phyloP scores from a whole-genome alignment of 805 yeast genomes.

The Sugiyamaella boreocaroliniensis region DNA sequence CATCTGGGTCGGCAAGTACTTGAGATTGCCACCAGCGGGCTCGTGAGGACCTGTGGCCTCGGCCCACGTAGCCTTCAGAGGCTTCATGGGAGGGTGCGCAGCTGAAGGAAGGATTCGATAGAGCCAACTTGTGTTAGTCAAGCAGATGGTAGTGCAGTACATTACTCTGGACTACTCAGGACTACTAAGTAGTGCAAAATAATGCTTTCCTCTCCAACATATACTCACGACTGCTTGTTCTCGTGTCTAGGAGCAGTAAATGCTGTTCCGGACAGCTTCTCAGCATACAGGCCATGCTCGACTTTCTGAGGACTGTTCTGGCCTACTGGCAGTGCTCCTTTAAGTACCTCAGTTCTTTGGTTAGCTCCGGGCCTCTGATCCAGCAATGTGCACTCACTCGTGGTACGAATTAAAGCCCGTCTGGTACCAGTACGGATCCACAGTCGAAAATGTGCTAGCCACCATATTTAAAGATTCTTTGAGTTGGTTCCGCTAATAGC shows the following conservation, averaged over 20 bases:
- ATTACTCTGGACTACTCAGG: too few relatives aligned
- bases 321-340: slow-evolving; percentile 23
- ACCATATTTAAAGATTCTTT: slow-evolving; percentile 3
- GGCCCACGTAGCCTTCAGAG: slow-evolving; percentile 8
- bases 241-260: slow-evolving; percentile 25
- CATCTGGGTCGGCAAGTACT: slow-evolving; percentile 23
- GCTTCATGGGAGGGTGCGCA: slow-evolving; percentile 16
- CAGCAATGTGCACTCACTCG: slow-evolving; percentile 11
- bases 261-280: slow-evolving; percentile 28
- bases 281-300: slow-evolving; percentile 25
- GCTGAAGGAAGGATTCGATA: slow-evolving; percentile 24
- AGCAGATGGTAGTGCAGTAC: neutral
- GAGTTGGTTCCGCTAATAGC: too few relatives aligned
- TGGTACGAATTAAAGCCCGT: slow-evolving; percentile 23
- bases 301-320: slow-evolving; percentile 24
- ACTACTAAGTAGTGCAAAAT: too few relatives aligned
- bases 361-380: neutral
- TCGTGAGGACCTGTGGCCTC: too few relatives aligned
- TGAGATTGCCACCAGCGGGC: slow-evolving; percentile 4
- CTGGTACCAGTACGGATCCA: slow-evolving; percentile 20
- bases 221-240: slow-evolving; percentile 19
- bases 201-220: neutral
- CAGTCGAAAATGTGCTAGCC: slow-evolving; percentile 12
- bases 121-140: slow-evolving; percentile 15
- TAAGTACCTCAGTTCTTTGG: slow-evolving; percentile 20